Conservation (phyloP, 164 flowering plant genomes). For the Magnolia officinalis region DNA sequence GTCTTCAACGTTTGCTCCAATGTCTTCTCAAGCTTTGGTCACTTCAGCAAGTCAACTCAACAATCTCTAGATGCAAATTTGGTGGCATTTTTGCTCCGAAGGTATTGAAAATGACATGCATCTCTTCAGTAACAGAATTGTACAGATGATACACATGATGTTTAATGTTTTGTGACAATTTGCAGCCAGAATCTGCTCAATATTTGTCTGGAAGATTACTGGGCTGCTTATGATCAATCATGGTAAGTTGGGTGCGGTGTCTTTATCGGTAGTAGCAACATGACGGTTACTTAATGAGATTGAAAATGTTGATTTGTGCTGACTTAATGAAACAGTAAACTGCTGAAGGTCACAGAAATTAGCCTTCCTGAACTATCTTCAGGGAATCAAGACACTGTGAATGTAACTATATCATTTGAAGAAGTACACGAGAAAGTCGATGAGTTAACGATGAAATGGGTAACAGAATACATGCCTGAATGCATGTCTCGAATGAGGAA, state of each 20-base stretch:
- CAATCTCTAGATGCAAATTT: conserved; percentile 39
- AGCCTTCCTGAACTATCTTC: conserved; percentile 15
- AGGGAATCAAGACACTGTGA: conserved; percentile 9
- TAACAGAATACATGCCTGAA: conserved; percentile 7
- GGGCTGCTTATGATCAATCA: conserved; percentile 54
- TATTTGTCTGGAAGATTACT: conserved; percentile 51
- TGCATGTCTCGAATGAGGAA: conserved; percentile 10
- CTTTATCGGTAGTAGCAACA: neutral
- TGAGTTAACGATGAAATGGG: conserved; percentile 15
- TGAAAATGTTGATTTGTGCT: conserved; percentile 1
- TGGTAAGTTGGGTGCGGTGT: conserved; percentile 27
- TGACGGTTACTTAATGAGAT: neutral
- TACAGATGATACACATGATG: conserved; percentile 2
- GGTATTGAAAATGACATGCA: conserved; percentile 26
- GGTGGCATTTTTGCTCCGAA: conserved; percentile 42
- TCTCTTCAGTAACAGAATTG: neutral
- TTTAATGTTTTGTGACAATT: neutral
- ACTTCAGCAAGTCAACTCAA: conserved; percentile 43
- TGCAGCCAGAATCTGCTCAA: conserved; percentile 52
- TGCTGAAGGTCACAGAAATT: conserved; percentile 24
- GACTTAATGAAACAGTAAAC: conserved; percentile 29
- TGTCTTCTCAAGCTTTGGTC: conserved; percentile 53
- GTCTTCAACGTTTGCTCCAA: conserved; percentile 54
- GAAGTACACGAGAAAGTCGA: conserved; percentile 9
- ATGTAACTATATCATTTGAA: conserved; percentile 10